Base-by-base conservation (phyloP, 75 land plant species). In the Pinus albicaulis region DNA sequence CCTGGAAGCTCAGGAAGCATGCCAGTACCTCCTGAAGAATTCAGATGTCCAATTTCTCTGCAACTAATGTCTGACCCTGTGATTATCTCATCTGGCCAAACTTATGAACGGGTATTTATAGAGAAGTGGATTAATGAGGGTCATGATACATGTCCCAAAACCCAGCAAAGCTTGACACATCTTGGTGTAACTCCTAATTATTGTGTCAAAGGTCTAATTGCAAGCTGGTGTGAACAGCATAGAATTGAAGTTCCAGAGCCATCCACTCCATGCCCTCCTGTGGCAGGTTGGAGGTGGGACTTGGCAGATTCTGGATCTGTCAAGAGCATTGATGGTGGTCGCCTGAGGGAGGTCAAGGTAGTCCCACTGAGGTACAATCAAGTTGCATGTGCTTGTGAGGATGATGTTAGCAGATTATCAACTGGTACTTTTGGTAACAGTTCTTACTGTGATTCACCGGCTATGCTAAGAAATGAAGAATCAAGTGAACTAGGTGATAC, bases 11-110 rank as follows among this genome's bases (percentile, higher is more conserved):
- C 83, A 13, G 82, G 86, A 7, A 76, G 81, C 60, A 75, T 84
- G 56, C 83, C 84, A 23, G 57, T 82, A 26, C 86, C 91, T 22
- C 98, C 98, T n/a, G 98, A 92, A 71, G 98, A 96, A 64, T 86
- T 96, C 58, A 86, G 92, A 58, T 96, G 99, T 80, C 99, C 99
- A 41, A 97, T 97, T 63, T 97, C 99, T 22, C 80, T 92, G 78
- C 98, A 97, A 80, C 85, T 95, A 36, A 97, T 97, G 98, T 88
- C 93, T 76, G 99, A 97, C 63, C 99, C 99, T 2, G 99, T 97
- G 60, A 92, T 97, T 19, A 91, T 97, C 28, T 83, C 92, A 25
- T 97, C 99, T 57, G 99, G 99, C 3, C 98, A 97, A 74, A 97
- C 97, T 15, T 97, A 97, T 74, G 99, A 97, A 76, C 80, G 99